Conservation (phyloP, 148 eudicot species). For the Arbutus unedo region DNA sequence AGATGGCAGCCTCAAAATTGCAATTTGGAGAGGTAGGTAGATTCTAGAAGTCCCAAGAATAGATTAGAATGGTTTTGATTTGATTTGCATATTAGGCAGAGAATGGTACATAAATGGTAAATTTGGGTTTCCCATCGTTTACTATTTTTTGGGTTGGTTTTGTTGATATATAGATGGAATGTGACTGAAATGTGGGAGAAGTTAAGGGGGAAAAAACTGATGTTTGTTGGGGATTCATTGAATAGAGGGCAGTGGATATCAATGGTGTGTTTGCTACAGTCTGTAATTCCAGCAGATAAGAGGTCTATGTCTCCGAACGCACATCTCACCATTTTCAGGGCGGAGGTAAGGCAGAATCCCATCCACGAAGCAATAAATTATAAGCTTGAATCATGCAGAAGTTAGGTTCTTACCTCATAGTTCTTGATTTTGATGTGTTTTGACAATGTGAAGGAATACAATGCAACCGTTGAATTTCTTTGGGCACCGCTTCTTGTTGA, state of each 20-base stretch:
- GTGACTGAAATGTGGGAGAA: slow-evolving; percentile 84
- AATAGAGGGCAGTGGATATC: slow-evolving; percentile 99
- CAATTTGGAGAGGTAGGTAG: slow-evolving; percentile 71
- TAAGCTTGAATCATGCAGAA: background rate
- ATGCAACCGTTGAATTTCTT: slow-evolving; percentile 82
- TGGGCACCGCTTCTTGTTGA: slow-evolving; percentile 95
- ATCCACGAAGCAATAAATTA: slow-evolving; percentile 2
- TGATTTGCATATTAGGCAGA: background rate
- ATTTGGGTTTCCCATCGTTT: slow-evolving; percentile 12
- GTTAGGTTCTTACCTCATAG: background rate
- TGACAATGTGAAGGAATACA: slow-evolving; percentile 56
- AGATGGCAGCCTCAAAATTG: slow-evolving; percentile 96
- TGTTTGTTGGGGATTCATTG: slow-evolving; percentile 95
- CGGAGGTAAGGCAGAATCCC: slow-evolving; percentile 57
- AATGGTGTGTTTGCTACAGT: slow-evolving; percentile 83
- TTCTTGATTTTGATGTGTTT: slow-evolving; percentile 7
- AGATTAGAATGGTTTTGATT: background rate
- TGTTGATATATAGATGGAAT: slow-evolving; percentile 58
- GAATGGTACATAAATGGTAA: background rate
- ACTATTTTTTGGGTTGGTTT: slow-evolving; percentile 17
- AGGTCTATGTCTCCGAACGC: slow-evolving; percentile 90
- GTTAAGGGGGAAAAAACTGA: slow-evolving; percentile 78
- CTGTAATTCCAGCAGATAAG: slow-evolving; percentile 70
- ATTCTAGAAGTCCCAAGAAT: background rate
- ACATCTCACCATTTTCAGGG: slow-evolving; percentile 77